phyloP scores from a whole-genome alignment of 495 filamentous ascomycete species.

The Aspergillus bertholletiae region DNA sequence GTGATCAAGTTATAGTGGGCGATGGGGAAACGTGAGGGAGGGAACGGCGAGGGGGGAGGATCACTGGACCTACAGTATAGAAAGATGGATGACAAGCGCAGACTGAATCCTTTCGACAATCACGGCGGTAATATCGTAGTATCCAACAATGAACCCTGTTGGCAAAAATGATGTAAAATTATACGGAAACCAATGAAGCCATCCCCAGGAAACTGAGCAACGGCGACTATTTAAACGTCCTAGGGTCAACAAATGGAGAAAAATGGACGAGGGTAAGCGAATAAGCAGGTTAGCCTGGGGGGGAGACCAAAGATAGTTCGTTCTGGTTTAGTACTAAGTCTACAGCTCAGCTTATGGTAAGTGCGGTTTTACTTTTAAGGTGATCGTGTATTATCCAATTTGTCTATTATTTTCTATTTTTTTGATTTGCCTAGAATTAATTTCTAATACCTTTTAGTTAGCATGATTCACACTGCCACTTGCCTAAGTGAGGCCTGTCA shows the following conservation, averaged over 20 bases:
- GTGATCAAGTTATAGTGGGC: neutral
- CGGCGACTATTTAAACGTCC: constrained; percentile 21
- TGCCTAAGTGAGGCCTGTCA: constrained; percentile 2
- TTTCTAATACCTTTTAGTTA: constrained; percentile 1
- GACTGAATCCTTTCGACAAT: neutral
- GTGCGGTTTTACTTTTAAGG: constrained; percentile 1
- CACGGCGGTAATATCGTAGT: neutral
- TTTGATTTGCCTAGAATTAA: neutral
- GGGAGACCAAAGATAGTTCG: constrained; percentile 13
- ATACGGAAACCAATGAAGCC: constrained; percentile 1
- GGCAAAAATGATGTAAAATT: neutral
- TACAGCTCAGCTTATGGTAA: constrained; percentile 16
- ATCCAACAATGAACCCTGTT: neutral
- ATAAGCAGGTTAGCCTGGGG: constrained; percentile 12
- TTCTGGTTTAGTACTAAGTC: constrained; percentile 1
- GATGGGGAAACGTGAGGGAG: neutral
- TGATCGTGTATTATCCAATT: constrained; percentile 4
- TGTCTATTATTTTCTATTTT: constrained; percentile 1
- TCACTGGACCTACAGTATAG: neutral
- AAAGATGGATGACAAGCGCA: neutral
- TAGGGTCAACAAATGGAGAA: constrained; percentile 9
- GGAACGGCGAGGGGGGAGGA: neutral
- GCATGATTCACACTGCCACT: constrained; percentile 7
- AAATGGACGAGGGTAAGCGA: constrained; percentile 19
- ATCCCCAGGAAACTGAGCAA: constrained; percentile 14